Percentiles rank a stretch among this genome's conserved stretches.
phyloP scores from a whole-genome alignment of 2,329 filamentous ascomycete species.

The Lasiodiplodia sp. region DNA sequence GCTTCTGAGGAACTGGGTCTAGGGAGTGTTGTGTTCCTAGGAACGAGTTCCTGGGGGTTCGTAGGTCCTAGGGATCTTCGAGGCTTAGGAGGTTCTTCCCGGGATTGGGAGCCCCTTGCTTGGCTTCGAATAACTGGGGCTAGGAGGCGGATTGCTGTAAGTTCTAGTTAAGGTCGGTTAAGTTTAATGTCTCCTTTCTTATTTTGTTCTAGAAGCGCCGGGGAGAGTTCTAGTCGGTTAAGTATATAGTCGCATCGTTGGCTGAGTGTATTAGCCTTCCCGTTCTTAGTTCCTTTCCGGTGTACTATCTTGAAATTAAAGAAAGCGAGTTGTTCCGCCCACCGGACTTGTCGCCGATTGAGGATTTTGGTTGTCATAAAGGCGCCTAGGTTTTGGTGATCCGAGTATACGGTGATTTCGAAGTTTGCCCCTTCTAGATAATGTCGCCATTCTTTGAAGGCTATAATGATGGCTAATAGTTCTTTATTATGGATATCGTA shows the following conservation, averaged over 20 bases:
- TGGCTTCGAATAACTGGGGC: neutral
- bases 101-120: neutral
- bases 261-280: too few relatives aligned
- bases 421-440: constrained; percentile 34
- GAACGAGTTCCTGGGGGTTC: constrained; percentile 23
- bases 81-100: neutral
- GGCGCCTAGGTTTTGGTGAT: constrained; percentile 41
- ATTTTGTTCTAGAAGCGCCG: neutral
- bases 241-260: neutral
- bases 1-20: too few relatives aligned
- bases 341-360: too few relatives aligned
- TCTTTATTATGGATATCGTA: constrained; percentile 48
- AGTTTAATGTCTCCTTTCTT: neutral
- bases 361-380: constrained; percentile 33
- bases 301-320: too few relatives aligned
- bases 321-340: too few relatives aligned
- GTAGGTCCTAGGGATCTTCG: neutral
- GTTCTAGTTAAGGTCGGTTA: neutral
- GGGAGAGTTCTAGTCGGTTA: neutral
- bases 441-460: constrained; percentile 37
- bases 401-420: constrained; percentile 35
- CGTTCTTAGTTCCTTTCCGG: too few relatives aligned
- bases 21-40: constrained; percentile 20
- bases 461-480: constrained; percentile 42
- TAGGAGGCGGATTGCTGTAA: neutral